A percentile compares a stretch with the other conserved stretches of the same genome.
Evolutionary conservation across 2,329 filamentous ascomycete genomes (phyloP).

Genomic region (Lachnellula suecica): DNA sequence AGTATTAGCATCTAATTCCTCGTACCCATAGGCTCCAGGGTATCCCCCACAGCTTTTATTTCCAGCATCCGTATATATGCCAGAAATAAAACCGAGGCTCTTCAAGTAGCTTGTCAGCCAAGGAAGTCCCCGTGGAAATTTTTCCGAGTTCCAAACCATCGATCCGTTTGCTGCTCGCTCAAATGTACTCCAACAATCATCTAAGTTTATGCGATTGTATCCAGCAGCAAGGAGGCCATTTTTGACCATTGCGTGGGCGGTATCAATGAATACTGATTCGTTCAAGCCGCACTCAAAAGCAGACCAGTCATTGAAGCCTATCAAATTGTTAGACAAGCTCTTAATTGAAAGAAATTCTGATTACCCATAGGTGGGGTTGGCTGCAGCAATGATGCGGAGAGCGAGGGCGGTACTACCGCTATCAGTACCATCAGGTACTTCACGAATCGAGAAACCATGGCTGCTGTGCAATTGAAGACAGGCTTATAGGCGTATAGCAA

Average conservation of each 20-base stretch:
- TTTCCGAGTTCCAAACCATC: constrained; percentile 45
- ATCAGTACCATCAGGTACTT: constrained; percentile 2
- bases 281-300: constrained; percentile 48
- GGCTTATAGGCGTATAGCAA: not conserved
- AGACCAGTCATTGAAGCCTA: constrained; percentile 49
- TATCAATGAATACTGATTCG: constrained; percentile 46
- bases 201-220: constrained; percentile 58
- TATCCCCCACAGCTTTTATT: constrained; percentile 50
- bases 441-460: constrained; percentile 6
- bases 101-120: constrained; percentile 56
- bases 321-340: not conserved
- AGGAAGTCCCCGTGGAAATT: constrained; percentile 60
- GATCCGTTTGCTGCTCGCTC: constrained; percentile 39
- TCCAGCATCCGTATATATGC: constrained; percentile 60
- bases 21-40: constrained; percentile 55
- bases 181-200: constrained; percentile 60
- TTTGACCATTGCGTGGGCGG: constrained; percentile 46
- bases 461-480: not conserved
- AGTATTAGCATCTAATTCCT: constrained; percentile 55
- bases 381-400: constrained; percentile 25
- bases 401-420: constrained; percentile 4
- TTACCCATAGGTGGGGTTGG: constrained; percentile 45
- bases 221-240: constrained; percentile 49
- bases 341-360: not conserved
- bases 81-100: constrained; percentile 56